A percentile compares a stretch with the other conserved stretches of the same genome.
These are phyloP conservation scores for Firmiana major DNA, from an alignment of 345 rosid species.

Conservation along the genomic window DNA sequence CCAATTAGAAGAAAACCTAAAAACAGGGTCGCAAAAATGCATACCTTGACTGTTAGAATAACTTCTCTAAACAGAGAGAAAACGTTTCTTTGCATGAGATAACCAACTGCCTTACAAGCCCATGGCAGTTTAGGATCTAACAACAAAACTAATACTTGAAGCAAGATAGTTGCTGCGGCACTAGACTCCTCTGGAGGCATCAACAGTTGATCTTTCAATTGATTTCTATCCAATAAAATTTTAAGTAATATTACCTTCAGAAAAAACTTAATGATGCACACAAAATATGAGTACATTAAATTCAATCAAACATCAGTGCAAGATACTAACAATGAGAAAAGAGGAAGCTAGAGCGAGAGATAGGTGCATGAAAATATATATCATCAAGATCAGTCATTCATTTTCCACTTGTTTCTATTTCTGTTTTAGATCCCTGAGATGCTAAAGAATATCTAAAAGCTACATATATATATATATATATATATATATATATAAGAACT, in stretches of 20 bases:
- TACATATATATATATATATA: no score
- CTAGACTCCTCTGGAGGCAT: slow-evolving; percentile 39
- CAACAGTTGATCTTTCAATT: slow-evolving; percentile 56
- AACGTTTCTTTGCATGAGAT: slow-evolving; percentile 54
- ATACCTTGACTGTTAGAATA: slow-evolving; percentile 59
- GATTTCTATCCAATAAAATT: slow-evolving; percentile 43
- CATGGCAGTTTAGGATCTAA: slow-evolving; percentile 84
- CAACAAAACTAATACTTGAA: slow-evolving; percentile 61
- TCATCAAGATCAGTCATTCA: neutral
- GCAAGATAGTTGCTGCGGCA: slow-evolving; percentile 47
- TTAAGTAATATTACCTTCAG: neutral
- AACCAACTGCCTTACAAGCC: slow-evolving; percentile 70
- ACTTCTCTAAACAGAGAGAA: slow-evolving; percentile 64
- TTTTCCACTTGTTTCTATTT: neutral
- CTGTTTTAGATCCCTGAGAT: neutral
- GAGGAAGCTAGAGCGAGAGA: neutral
- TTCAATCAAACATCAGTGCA: neutral
- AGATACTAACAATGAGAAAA: neutral
- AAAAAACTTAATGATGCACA: neutral
- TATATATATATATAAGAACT: neutral
- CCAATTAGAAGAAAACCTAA: slow-evolving; percentile 13
- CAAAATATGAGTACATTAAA: neutral
- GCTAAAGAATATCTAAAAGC: neutral
- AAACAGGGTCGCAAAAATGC: neutral
- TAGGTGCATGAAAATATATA: neutral